phyloP scores from a whole-genome alignment of 2,329 filamentous ascomycete genomes.

The Aspergillus oerlinghausenensis region DNA sequence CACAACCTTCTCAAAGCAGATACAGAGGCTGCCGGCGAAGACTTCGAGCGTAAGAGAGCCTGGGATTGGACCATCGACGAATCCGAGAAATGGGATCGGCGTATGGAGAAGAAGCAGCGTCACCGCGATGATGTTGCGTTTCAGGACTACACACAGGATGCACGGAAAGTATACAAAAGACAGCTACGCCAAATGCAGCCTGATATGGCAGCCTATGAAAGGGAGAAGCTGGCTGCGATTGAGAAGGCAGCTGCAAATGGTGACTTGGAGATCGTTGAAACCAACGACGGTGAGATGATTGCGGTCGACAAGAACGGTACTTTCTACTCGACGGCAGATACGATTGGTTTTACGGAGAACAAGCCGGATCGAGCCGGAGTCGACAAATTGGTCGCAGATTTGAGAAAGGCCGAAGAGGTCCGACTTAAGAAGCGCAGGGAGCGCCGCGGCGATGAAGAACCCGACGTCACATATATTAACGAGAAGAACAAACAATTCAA shows the following conservation, averaged over 20 bases:
- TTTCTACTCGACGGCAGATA: slow-evolving; percentile 86
- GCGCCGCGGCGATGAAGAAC: slow-evolving; percentile 75
- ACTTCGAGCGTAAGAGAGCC: slow-evolving; percentile 95
- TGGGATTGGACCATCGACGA: slow-evolving; percentile 99
- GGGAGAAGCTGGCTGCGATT: slow-evolving; percentile 77
- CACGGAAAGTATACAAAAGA: slow-evolving; percentile 88
- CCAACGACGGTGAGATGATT: slow-evolving; percentile 88
- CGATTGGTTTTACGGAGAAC: slow-evolving; percentile 74
- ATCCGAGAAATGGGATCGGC: slow-evolving; percentile 87
- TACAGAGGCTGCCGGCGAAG: slow-evolving; percentile 75
- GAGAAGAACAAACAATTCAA: slow-evolving; percentile 99
- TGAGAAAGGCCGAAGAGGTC: slow-evolving; percentile 82
- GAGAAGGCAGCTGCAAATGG: slow-evolving; percentile 80
- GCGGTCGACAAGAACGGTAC: slow-evolving; percentile 87
- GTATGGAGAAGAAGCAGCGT: slow-evolving; percentile 76
- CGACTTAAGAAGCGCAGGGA: slow-evolving; percentile 82
- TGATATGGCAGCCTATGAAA: slow-evolving; percentile 79
- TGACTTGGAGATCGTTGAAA: slow-evolving; percentile 88
- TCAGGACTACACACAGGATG: slow-evolving; percentile 80
- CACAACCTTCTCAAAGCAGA: slow-evolving; percentile 94
- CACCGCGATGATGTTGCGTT: slow-evolving; percentile 85
- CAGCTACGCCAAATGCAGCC: slow-evolving; percentile 74
- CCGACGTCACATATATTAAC: slow-evolving; percentile 97
- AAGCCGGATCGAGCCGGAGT: slow-evolving; percentile 83
- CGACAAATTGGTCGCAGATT: slow-evolving; percentile 78